Conservation (phyloP, 2,329 filamentous ascomycete species). For the Tolypocladium guangdongense region DNA sequence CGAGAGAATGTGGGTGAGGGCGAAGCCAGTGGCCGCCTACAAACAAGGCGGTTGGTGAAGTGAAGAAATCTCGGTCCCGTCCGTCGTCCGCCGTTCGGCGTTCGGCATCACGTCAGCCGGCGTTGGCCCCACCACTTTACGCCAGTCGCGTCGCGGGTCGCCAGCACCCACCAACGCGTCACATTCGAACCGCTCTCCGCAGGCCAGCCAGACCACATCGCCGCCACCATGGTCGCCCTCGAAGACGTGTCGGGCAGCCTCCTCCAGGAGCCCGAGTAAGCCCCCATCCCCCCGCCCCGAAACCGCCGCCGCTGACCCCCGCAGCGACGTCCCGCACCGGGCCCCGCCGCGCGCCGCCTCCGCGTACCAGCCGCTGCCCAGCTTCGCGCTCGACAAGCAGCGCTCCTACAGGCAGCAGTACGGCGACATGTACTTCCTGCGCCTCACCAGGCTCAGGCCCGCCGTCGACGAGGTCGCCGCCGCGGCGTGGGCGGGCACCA, state of each 20-base stretch:
- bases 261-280: constrained; percentile 22
- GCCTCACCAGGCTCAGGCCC: constrained; percentile 78
- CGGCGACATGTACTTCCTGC: constrained; percentile 94
- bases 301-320: neutral
- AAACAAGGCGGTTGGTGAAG: neutral
- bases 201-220: neutral
- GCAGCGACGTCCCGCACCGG: constrained; percentile 22
- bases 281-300: neutral
- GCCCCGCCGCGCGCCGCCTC: constrained; percentile 41
- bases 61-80: neutral
- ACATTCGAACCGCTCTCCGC: neutral
- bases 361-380: constrained; percentile 62
- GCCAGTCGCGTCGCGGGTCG: neutral
- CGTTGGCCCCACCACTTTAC: no score
- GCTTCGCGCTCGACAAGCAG: constrained; percentile 60
- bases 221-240: constrained; percentile 20
- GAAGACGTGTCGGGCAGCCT: constrained; percentile 21
- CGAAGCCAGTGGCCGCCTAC: no score
- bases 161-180: neutral
- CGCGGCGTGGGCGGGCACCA: constrained; percentile 66
- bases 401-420: constrained; percentile 88
- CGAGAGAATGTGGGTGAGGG: neutral
- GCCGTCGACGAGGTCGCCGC: constrained; percentile 63
- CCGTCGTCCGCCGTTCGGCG: neutral
- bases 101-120: neutral